Base-by-base conservation (phyloP, 176 grass and related monocot species). In the Microstegium vimineum region DNA sequence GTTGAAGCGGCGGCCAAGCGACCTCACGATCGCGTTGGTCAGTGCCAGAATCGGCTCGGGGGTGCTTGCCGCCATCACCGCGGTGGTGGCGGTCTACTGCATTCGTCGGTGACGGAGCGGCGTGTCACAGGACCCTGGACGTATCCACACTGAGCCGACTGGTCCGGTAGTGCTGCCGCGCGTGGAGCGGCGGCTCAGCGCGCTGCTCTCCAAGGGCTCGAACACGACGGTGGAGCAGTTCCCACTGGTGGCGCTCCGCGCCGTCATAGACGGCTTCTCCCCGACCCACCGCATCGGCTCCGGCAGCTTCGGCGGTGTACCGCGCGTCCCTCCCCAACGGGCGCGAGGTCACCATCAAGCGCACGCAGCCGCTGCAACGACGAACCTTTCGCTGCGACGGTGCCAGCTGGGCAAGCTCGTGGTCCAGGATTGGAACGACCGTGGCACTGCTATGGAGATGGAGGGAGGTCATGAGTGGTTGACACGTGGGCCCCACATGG, bases 251-350 rank as follows among this genome's bases (percentile, higher is more conserved):
- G n/a, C 75, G 26, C 93, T 96, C 81, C 83, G 80, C 15, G 66
- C 46, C 45, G 93, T 56, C 71, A 95, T 93, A 8, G 73, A 16
- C 45, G 70, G 28, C 17, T 99, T 95, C 87, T 82, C 87, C 0
- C 82, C 87, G 20, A 37, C 71, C 13, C 87, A 93, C 35, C 92
- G 88, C 85, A 87, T 95, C 81, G 96, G 91, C 18, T 99, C 93
- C 66, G 96, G 93, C 49, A 90, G 93, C 83, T 99, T 99, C 74
- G 96, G 96, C 46, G 8, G 96, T 99, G 33, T 95, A 99, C 85
- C 93, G 87, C 46, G 93, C 96, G 5, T 66, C 30, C 32, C 87
- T 95, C 69, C 57, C 82, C 25, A 93, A 95, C 81, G 93, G 89
- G 18, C 89, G 96, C 67, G 87, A 88, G 62, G 91, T 99, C 10